These are phyloP conservation scores for Parsonsia alboflavescens DNA, from an alignment of 257 asterid genomes.

Conservation along the genomic window DNA sequence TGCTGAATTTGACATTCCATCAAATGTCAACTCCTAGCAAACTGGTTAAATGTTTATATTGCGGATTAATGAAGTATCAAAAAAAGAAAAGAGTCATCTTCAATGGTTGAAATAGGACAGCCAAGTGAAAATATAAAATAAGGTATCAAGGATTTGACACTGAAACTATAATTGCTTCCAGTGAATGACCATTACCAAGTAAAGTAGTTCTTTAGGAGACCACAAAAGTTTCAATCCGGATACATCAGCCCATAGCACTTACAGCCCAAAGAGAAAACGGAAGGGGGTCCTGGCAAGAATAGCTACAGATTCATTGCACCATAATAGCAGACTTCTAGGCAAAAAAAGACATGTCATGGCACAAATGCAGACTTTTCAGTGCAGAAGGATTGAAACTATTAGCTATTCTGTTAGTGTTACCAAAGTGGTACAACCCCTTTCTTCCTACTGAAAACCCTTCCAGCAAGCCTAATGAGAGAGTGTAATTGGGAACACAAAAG, in stretches of 20 bases:
- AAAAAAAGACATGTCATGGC: not conserved
- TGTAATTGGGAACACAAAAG: not conserved
- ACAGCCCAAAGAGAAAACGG: not conserved
- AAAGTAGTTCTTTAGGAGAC: not conserved
- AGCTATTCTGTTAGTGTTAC: too few relatives aligned
- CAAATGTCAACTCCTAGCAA: not conserved
- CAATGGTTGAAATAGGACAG: not conserved
- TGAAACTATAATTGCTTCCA: not conserved
- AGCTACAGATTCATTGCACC: not conserved
- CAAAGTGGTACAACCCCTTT: too few relatives aligned
- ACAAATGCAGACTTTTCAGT: not conserved
- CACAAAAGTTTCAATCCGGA: not conserved
- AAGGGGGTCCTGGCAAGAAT: not conserved
- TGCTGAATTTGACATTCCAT: not conserved
- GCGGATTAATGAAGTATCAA: too few relatives aligned
- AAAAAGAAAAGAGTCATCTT: not conserved
- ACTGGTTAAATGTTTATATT: too few relatives aligned
- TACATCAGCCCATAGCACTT: not conserved
- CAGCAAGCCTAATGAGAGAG: not conserved
- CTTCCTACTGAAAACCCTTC: not conserved
- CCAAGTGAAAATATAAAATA: not conserved
- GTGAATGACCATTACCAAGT: not conserved
- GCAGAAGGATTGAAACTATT: not conserved
- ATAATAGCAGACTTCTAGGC: not conserved
- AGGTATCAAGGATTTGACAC: not conserved